Percentiles rank a stretch among this genome's conserved stretches.
Conservation (phyloP, 2,329 filamentous ascomycete genomes). For the Acrocalymma vagum region DNA sequence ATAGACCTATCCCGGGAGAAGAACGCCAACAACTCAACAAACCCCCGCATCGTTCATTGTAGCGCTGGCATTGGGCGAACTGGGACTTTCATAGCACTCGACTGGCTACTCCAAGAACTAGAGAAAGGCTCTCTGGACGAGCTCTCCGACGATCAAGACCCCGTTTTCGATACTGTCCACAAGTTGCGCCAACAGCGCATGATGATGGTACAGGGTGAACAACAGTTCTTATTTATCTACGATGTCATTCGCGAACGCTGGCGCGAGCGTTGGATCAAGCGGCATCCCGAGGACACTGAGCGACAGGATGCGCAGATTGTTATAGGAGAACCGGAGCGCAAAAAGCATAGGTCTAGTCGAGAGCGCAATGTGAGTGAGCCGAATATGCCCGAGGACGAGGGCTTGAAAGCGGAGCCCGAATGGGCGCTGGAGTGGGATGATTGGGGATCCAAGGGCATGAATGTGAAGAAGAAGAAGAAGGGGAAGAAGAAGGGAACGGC, state of each 20-base stretch:
- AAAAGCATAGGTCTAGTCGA: slow-evolving; percentile 21
- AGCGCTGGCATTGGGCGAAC: slow-evolving; percentile 91
- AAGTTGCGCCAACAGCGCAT: slow-evolving; percentile 82
- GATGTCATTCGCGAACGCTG: slow-evolving; percentile 79
- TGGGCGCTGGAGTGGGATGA: too few species aligned
- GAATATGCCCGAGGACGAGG: too few species aligned
- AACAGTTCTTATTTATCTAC: slow-evolving; percentile 87
- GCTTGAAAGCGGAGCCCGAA: too few species aligned
- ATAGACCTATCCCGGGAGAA: slow-evolving; percentile 71
- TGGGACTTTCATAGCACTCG: slow-evolving; percentile 93
- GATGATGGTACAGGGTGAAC: slow-evolving; percentile 90
- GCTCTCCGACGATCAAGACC: slow-evolving; percentile 64
- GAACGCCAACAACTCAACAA: slow-evolving; percentile 54
- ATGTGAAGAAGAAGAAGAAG: too few species aligned
- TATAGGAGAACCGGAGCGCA: slow-evolving; percentile 9
- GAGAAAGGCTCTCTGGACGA: slow-evolving; percentile 71
- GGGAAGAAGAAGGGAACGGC: too few species aligned
- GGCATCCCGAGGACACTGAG: slow-evolving; percentile 26
- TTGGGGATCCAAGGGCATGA: too few species aligned
- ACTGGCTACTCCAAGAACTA: slow-evolving; percentile 84
- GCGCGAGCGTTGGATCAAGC: slow-evolving; percentile 57
- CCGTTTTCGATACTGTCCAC: slow-evolving; percentile 81
- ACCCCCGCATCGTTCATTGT: slow-evolving; percentile 74
- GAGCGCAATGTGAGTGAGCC: too few species aligned
- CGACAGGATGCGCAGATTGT: slow-evolving; percentile 9